Evolutionary conservation across 257 asterid genomes (phyloP).

Genomic region (Solanum etuberosum): DNA sequence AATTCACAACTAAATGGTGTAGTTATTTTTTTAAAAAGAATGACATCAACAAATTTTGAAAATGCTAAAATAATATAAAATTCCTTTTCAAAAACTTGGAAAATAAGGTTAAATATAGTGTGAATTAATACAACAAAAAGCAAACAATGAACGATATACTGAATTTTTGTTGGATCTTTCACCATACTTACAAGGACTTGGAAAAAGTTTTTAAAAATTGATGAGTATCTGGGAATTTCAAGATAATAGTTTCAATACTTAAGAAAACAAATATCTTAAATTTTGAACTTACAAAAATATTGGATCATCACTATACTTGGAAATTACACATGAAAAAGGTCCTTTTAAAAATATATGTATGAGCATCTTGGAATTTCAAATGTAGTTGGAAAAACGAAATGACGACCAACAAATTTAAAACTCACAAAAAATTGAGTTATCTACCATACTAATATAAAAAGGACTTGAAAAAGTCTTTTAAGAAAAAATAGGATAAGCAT

Average conservation of each 20-base stretch:
- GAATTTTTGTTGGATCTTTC: background rate
- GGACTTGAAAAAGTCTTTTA: background rate
- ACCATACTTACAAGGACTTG: background rate
- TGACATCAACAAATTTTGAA: background rate
- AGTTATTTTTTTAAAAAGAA: background rate
- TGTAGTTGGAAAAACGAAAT: background rate
- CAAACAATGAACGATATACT: background rate
- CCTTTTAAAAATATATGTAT: background rate
- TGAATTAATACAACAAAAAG: background rate
- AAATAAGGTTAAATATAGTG: background rate
- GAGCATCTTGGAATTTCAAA: background rate
- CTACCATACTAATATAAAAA: background rate
- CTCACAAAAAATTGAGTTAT: background rate
- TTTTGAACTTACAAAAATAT: background rate
- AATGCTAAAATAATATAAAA: background rate
- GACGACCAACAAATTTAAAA: background rate
- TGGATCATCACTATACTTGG: background rate
- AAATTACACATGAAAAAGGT: background rate
- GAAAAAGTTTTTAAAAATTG: too few species aligned
- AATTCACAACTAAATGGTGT: background rate
- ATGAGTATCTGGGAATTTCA: too few species aligned
- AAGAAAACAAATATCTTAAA: too few species aligned
- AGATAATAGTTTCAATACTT: too few species aligned
- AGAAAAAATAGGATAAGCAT: background rate
- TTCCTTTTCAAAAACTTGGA: background rate